Conservation (phyloP, 2,329 filamentous ascomycete genomes). For the Trichoderma pleuroti region DNA sequence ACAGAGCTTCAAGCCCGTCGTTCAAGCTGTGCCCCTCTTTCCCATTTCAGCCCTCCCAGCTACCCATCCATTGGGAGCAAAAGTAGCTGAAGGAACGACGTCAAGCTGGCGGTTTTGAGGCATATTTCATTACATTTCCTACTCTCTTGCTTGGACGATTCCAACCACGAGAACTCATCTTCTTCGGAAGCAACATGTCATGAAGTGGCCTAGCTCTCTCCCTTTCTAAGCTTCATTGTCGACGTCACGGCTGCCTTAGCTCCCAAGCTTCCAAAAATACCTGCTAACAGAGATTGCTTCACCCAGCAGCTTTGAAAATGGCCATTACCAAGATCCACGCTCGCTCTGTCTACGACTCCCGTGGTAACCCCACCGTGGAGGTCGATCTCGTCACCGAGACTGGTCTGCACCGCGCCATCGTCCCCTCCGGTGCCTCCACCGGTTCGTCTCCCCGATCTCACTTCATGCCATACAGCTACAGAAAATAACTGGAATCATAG, state of each 20-base stretch:
- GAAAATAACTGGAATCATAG: slow-evolving; percentile 44
- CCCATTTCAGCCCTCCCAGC: slow-evolving; percentile 15
- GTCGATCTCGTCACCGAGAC: slow-evolving; percentile 96
- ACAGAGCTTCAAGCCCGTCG: not conserved
- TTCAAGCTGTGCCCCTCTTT: slow-evolving; percentile 16
- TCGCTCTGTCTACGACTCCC: slow-evolving; percentile 97
- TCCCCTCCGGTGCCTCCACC: slow-evolving; percentile 93
- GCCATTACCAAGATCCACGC: slow-evolving; percentile 86
- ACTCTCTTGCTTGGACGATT: not conserved
- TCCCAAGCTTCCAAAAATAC: not conserved
- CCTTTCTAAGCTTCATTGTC: not conserved
- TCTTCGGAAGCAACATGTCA: not conserved
- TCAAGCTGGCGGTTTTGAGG: slow-evolving; percentile 22
- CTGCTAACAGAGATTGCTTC: not conserved
- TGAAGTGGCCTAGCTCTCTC: not conserved
- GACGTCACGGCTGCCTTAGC: not conserved
- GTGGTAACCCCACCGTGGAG: slow-evolving; percentile 97
- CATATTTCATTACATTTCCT: slow-evolving; percentile 21
- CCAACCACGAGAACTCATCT: not conserved
- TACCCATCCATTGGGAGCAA: slow-evolving; percentile 20
- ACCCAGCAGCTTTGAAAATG: slow-evolving; percentile 59
- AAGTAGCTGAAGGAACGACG: slow-evolving; percentile 6
- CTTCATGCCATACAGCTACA: slow-evolving; percentile 18
- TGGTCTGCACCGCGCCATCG: slow-evolving; percentile 94
- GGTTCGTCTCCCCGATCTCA: slow-evolving; percentile 53